Evolutionary conservation across 352 stramenopile species (phyloP).

Genomic region (Ophiocytium majus): DNA sequence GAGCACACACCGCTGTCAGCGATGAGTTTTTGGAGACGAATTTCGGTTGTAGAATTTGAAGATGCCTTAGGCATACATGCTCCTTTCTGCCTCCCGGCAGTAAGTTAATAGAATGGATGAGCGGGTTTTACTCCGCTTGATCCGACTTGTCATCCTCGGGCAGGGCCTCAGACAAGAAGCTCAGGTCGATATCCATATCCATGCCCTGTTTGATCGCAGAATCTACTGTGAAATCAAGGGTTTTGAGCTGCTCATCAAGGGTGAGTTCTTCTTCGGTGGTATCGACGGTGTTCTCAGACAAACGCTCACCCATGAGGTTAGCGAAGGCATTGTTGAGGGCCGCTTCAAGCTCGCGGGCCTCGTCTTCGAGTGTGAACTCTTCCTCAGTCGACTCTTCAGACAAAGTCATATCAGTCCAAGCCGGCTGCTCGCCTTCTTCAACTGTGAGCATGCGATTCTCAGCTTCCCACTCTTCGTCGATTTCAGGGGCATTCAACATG

Average conservation of each 20-base stretch:
- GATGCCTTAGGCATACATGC: not conserved
- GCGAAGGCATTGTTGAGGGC: too few relatives aligned
- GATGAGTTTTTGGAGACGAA: slow-evolving; percentile 15
- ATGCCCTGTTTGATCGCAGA: not conserved
- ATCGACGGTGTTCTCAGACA: too few relatives aligned
- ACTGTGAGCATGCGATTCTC: too few relatives aligned
- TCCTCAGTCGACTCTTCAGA: too few relatives aligned
- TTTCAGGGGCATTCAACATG: not conserved
- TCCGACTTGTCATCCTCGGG: not conserved
- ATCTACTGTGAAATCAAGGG: not conserved
- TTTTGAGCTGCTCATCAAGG: too few relatives aligned
- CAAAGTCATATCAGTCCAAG: too few relatives aligned
- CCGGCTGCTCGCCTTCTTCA: too few relatives aligned
- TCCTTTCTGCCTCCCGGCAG: not conserved
- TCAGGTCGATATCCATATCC: slow-evolving; percentile 1
- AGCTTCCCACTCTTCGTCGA: slow-evolving; percentile 5
- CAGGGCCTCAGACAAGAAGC: not conserved
- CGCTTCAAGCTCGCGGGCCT: too few relatives aligned
- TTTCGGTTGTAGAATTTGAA: not conserved
- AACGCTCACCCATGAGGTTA: too few relatives aligned
- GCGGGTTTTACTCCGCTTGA: not conserved
- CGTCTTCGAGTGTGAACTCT: slow-evolving; percentile 5
- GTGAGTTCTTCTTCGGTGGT: too few relatives aligned
- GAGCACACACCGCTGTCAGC: not conserved
- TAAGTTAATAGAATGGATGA: too few relatives aligned